Conservation (phyloP, 192 early-diverging fungal species). For the Podila epigama region DNA sequence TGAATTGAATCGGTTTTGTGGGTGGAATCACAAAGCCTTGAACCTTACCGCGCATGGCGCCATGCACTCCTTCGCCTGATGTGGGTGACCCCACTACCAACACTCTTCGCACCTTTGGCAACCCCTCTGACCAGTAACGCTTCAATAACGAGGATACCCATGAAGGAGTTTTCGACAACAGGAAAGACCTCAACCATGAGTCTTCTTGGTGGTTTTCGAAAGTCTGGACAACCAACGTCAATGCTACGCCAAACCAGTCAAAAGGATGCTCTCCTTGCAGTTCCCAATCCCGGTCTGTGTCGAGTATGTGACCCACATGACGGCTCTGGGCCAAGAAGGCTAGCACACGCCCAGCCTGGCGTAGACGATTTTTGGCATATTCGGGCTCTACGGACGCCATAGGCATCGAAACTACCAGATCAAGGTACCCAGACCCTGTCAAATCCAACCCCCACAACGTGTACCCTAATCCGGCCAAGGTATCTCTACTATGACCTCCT, state of each 20-base stretch:
- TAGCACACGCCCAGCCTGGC: conserved; percentile 26
- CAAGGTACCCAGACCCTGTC: conserved; percentile 67
- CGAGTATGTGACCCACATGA: conserved; percentile 18
- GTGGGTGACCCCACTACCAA: conserved; percentile 39
- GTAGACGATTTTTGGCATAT: background rate
- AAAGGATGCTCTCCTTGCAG: conserved; percentile 14
- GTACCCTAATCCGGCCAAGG: conserved; percentile 51
- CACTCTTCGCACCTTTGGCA: conserved; percentile 2
- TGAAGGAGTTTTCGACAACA: background rate
- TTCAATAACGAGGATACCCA: background rate
- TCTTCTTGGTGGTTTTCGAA: background rate
- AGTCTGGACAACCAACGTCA: conserved; percentile 4
- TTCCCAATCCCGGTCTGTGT: conserved; percentile 39
- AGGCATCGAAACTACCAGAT: conserved; percentile 75
- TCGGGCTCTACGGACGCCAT: conserved; percentile 21
- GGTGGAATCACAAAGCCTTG: conserved; percentile 53
- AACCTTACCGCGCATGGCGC: conserved; percentile 56
- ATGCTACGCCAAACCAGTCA: conserved; percentile 36
- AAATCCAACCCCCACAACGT: conserved; percentile 67
- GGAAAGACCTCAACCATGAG: background rate
- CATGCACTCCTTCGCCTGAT: conserved; percentile 20
- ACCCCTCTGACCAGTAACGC: background rate
- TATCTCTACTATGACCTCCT: background rate
- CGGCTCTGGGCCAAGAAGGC: conserved; percentile 15
- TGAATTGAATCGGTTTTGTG: background rate